A percentile compares a stretch with the other conserved stretches of the same genome.
These are phyloP conservation scores for Globisporangium uncinulatum DNA, from an alignment of 352 stramenopile genomes.

Conservation along the genomic window DNA sequence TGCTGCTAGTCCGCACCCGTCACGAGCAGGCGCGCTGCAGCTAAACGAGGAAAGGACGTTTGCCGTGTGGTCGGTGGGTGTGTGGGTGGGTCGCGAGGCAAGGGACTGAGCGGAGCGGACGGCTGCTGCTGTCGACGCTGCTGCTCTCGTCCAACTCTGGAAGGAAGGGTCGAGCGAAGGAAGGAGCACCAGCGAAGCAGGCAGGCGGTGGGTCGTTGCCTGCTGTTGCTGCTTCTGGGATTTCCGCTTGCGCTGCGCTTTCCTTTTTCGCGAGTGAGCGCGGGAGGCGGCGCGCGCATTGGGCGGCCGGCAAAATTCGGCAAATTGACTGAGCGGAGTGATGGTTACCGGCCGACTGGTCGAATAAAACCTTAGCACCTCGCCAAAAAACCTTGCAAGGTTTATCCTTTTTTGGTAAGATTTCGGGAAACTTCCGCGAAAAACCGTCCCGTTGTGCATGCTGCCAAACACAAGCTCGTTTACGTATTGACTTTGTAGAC, in stretches of 20 bases:
- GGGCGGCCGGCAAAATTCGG: conserved; percentile 4
- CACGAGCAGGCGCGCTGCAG: conserved; percentile 27
- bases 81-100: no score
- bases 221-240: conserved; percentile 2
- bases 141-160: no score
- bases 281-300: conserved; percentile 10
- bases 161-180: not conserved
- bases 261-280: conserved; percentile 57
- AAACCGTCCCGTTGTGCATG: not conserved
- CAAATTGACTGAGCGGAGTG: conserved; percentile 23
- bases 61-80: no score
- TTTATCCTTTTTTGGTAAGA: not conserved
- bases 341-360: conserved; percentile 18
- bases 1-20: conserved; percentile 29
- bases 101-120: not conserved
- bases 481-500: not conserved
- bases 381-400: not conserved
- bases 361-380: not conserved
- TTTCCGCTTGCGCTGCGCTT: conserved; percentile 21
- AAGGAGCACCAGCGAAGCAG: not conserved
- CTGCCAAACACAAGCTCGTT: not conserved
- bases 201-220: not conserved
- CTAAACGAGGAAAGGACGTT: not conserved
- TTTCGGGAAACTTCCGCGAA: not conserved
- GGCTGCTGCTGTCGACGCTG: no score